Evolutionary conservation across 805 yeast genomes (phyloP).

Genomic region (Cyberlindnera mycetangii): DNA sequence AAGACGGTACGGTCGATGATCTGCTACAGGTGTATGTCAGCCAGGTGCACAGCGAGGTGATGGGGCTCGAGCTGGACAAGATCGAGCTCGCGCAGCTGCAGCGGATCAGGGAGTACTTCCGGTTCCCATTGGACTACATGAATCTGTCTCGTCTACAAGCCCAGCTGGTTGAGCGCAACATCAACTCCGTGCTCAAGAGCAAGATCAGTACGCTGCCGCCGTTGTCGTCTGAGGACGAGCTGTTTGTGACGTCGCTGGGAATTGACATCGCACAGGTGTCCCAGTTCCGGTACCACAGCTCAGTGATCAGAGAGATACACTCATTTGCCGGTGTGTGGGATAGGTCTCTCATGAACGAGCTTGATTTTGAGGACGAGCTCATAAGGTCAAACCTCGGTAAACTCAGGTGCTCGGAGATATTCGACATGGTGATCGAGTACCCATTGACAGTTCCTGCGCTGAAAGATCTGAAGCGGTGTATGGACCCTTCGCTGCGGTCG

Average conservation of each 20-base stretch:
- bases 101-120: constrained; percentile 20
- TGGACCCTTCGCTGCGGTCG: constrained; percentile 50
- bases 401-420: constrained; percentile 58
- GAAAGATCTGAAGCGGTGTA: constrained; percentile 53
- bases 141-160: constrained; percentile 18
- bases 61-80: neutral
- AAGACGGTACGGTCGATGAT: constrained; percentile 4
- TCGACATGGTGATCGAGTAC: constrained; percentile 49
- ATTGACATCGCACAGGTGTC: constrained; percentile 17
- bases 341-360: constrained; percentile 13
- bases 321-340: constrained; percentile 20
- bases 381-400: constrained; percentile 18
- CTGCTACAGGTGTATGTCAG: constrained; percentile 16
- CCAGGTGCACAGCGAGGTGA: constrained; percentile 19
- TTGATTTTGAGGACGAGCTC: constrained; percentile 11
- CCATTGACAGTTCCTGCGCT: constrained; percentile 55
- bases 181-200: constrained; percentile 22
- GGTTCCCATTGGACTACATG: constrained; percentile 21
- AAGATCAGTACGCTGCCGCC: no score
- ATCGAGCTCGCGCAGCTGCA: constrained; percentile 13
- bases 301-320: constrained; percentile 3
- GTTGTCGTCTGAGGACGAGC: constrained; percentile 11
- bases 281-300: constrained; percentile 12
- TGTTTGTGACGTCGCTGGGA: constrained; percentile 21
- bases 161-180: constrained; percentile 19